Evolutionary conservation across 495 filamentous ascomycete species (phyloP), one percentile per base, ranked within the genome.

Genomic region (Astrothelium macrocarpum): DNA sequence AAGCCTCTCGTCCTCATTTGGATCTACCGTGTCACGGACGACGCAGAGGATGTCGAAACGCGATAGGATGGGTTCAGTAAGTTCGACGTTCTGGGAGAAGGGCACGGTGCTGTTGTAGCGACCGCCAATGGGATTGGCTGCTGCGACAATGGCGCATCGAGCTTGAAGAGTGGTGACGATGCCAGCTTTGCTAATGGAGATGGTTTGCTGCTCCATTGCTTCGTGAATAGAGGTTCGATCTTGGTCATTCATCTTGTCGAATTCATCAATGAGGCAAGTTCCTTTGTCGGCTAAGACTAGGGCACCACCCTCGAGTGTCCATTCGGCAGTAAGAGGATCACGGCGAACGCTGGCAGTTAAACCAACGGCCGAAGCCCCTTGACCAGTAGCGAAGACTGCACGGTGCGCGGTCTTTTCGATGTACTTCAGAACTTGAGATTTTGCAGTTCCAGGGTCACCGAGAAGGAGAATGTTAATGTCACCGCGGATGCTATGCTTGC

Each of bases 241-340:
- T 70, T 97, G 91, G 73, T 99, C 95, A 76, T 99, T 99, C 95
- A 99, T 99, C 81, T 99, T 99, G 82, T 99, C 95, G 75, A 99
- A 99, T 75, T 99, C 95, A 73, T 99, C 95, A 68, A 99, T 99
- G 32, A 99, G 80, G 72, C 95, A 99, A 39, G 90, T 95, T 49
- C 95, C 95, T 64, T 89, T 87, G 75, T 99, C 95, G 29, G 95
- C 95, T 39, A 99, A 82, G 61, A 99, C 95, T 23, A 99, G 79
- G 1, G 95, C 95, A 70, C 95, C 95, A 67, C 95, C 95, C 79
- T 99, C 95, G 23, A 99, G 80, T 14, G 95, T 97, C 95, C 95
- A 99, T 78, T 99, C 95, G 68, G 85, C 87, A 1, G 95, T 99
- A 68, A 99, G 78, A 0, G 95, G 95, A 75, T 99, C 95, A 60